Base-by-base conservation (phyloP, 1,139 yeast species). In the Meyerozyma guilliermondii region DNA sequence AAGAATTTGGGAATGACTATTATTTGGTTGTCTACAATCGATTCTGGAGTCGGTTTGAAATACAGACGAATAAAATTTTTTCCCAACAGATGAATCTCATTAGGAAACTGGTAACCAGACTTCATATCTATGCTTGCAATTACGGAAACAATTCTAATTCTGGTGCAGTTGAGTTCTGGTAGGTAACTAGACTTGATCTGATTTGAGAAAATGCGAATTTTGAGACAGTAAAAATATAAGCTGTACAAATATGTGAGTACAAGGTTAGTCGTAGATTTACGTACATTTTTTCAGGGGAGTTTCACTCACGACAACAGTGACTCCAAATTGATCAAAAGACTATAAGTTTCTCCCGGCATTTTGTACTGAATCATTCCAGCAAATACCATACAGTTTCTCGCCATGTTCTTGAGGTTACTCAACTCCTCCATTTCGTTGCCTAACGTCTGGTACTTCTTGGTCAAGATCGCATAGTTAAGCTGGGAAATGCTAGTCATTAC, bases 351-450 rank as follows among this genome's bases (percentile, higher is more conserved):
- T 48, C 95, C 76, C 5, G 98, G 96, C 95, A 92, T 88, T 59
- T 87, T 82, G 64, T 87, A 91, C 63, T 89, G 96, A 34, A 92
- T 86, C 83, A 92, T 85, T 43, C 98, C 98, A 10, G 98, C 96
- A 61, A 85, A 94, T 3, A 91, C 80, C 88, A 91, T 88, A 62
- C 95, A 85, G 60, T 88, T 88, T 59, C 81, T 84, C 4, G 96
- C 91, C 48, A 86, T 75, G 39, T 68, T 72, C 52, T 79, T 81
- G 59, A 88, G 69, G 39, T 57, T 60, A 24, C 76, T 76, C 38
- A 72, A 68, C 39, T 79, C 76, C 46, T 78, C 80, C 49, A 74
- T 76, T 42, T 76, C 79, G 47, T 78, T 78, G 13, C 78, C 71
- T 17, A 69, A 63, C 28, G 74, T 71, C 46, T 77, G 74, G 54